These are phyloP conservation scores for Cyberlindnera euphorbiae DNA, from an alignment of 805 yeast species.

Conservation along the genomic window DNA sequence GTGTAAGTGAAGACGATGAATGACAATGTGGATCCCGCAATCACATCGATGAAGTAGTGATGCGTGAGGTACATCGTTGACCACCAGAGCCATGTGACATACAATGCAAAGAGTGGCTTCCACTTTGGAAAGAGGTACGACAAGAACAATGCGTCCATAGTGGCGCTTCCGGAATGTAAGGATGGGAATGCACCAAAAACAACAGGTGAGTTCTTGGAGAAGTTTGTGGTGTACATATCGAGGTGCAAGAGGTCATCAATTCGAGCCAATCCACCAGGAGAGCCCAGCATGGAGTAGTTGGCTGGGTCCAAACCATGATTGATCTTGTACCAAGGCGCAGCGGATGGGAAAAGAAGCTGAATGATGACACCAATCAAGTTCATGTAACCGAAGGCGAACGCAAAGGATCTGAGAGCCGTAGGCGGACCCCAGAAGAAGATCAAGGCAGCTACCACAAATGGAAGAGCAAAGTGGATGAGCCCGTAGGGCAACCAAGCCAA, in stretches of 20 bases:
- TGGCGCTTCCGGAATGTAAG: conserved; percentile 89
- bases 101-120: conserved; percentile 61
- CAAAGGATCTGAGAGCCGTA: conserved; percentile 72
- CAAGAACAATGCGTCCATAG: conserved; percentile 87
- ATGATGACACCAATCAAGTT: conserved; percentile 78
- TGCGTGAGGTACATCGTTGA: conserved; percentile 96
- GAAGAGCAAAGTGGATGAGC: conserved; percentile 81
- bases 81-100: conserved; percentile 98
- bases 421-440: conserved; percentile 92
- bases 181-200: conserved; percentile 91
- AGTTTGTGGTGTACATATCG: conserved; percentile 78
- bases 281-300: conserved; percentile 83
- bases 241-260: conserved; percentile 76
- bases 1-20: conserved; percentile 64
- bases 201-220: conserved; percentile 76
- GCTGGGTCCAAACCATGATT: conserved; percentile 86
- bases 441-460: conserved; percentile 77
- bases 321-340: conserved; percentile 96
- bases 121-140: conserved; percentile 74
- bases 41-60: conserved; percentile 90
- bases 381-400: conserved; percentile 93
- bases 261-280: conserved; percentile 92
- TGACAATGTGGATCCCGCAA: conserved; percentile 89
- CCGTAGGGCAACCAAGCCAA: conserved; percentile 97
- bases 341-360: conserved; percentile 85